Conservation (phyloP, 2,329 filamentous ascomycete genomes). For the Fusarium ramigenum region DNA sequence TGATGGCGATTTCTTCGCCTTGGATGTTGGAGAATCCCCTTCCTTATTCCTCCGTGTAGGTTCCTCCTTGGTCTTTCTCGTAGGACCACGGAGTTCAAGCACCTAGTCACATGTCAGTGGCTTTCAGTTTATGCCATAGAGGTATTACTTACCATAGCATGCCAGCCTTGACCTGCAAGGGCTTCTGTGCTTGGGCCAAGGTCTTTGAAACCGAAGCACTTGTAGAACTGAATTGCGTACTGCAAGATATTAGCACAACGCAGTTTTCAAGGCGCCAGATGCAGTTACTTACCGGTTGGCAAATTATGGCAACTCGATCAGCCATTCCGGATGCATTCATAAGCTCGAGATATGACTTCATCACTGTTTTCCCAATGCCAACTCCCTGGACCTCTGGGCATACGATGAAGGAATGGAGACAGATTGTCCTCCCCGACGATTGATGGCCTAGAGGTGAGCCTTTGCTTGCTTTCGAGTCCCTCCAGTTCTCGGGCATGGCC, state of each 20-base stretch:
- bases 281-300: slow-evolving; percentile 68
- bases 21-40: slow-evolving; percentile 9
- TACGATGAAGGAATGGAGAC: slow-evolving; percentile 84
- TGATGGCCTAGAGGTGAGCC: slow-evolving; percentile 71
- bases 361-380: slow-evolving; percentile 76
- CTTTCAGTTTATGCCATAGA: background rate
- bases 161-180: slow-evolving; percentile 84
- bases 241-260: slow-evolving; percentile 40
- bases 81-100: slow-evolving; percentile 38
- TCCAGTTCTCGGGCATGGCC: slow-evolving; percentile 76
- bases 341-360: slow-evolving; percentile 81
- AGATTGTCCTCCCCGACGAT: slow-evolving; percentile 77
- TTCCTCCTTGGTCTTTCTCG: slow-evolving; percentile 40
- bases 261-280: background rate
- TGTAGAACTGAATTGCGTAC: slow-evolving; percentile 78
- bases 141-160: slow-evolving; percentile 72
- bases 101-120: slow-evolving; percentile 25
- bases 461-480: slow-evolving; percentile 53
- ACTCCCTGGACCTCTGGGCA: slow-evolving; percentile 77
- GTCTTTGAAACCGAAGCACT: slow-evolving; percentile 76
- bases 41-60: slow-evolving; percentile 31
- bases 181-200: slow-evolving; percentile 73
- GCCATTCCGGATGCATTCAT: slow-evolving; percentile 76
- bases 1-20: slow-evolving; percentile 16
- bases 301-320: slow-evolving; percentile 78